Evolutionary conservation across 2,329 filamentous ascomycete genomes (phyloP), one percentile per base, ranked within the genome.

Genomic region (Microsporum canis): DNA sequence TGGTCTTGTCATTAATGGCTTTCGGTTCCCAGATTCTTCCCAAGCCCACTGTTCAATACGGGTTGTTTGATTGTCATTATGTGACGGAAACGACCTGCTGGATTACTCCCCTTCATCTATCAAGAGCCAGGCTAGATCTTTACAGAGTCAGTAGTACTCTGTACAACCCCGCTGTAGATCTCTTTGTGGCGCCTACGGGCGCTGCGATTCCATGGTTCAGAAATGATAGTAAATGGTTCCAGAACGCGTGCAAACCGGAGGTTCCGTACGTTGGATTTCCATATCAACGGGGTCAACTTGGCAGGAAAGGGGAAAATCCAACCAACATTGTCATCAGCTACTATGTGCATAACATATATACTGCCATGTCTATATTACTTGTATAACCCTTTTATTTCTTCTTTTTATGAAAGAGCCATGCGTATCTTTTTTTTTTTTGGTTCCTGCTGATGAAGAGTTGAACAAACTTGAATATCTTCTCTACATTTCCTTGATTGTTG

Each of bases 121-220:
- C 33, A 55, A 17, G n/a, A 55, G 5, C 31, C 31, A 55, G 51
- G n/a, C n/a, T 55, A 55, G 29, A 34, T 36, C 23, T 36, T n/a
- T 36, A n/a, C 12, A 36, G 49, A 34, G 33, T 14, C 31, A 55
- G n/a, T 17, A 34, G n/a, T 23, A 14, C n/a, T 17, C 31, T 55
- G 33, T 55, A 55, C 51, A 55, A 55, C 51, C 51, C 51, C 51
- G 51, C 51, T 55, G 51, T 55, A 55, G 51, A 55, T 55, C 51
- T n/a, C 14, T 36, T n/a, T 55, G 51, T 55, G 51, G 51, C 45
- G 45, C 14, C 51, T 36, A 34, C 17, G 31, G 51, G 51, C 51
- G 14, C 33, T 10, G 31, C 29, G 17, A 43, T n/a, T 55, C n/a
- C 51, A 36, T 34, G 51, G 33, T 36, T 23, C 29, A 55, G 23